Percentiles rank a stretch among this genome's conserved stretches.
Evolutionary conservation across 2,329 filamentous ascomycete species (phyloP).

Genomic region (Hymenoscyphus fructigenus): DNA sequence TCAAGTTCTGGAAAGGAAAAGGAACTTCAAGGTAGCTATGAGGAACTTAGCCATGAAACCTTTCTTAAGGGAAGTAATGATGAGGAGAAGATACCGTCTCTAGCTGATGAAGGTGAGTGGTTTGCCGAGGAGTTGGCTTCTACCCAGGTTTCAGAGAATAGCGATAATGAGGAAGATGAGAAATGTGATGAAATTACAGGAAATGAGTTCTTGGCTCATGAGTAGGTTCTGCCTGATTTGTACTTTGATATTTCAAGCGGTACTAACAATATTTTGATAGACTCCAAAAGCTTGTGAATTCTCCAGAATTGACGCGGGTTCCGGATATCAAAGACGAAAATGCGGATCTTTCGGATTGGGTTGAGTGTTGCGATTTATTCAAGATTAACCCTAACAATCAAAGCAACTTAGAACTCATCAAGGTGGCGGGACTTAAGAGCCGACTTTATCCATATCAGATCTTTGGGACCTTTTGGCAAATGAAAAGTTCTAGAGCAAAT

Average conservation of each 20-base stretch:
- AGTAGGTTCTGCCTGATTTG: conserved; percentile 5
- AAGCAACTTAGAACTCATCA: conserved; percentile 13
- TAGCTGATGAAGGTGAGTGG: neutral
- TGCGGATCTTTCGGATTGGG: conserved; percentile 16
- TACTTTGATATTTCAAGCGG: neutral
- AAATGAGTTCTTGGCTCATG: neutral
- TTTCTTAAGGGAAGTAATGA: neutral
- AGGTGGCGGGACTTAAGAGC: conserved; percentile 21
- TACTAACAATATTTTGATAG: conserved; percentile 10
- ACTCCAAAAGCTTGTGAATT: conserved; percentile 20
- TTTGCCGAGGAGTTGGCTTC: neutral
- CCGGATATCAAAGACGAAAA: neutral
- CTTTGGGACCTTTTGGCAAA: conserved; percentile 27
- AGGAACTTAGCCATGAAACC: no score
- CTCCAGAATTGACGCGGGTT: conserved; percentile 13
- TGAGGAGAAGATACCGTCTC: neutral
- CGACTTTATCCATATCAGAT: conserved; percentile 28
- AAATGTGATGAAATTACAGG: no score
- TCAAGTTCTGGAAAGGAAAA: no score
- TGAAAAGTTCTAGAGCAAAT: conserved; percentile 45
- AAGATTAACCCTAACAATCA: conserved; percentile 17
- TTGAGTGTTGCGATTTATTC: conserved; percentile 23
- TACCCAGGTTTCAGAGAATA: neutral
- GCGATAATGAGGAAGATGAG: neutral
- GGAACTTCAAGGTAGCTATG: no score